phyloP scores from a whole-genome alignment of 768 basidiomycete species.

The Royoungia palumana region DNA sequence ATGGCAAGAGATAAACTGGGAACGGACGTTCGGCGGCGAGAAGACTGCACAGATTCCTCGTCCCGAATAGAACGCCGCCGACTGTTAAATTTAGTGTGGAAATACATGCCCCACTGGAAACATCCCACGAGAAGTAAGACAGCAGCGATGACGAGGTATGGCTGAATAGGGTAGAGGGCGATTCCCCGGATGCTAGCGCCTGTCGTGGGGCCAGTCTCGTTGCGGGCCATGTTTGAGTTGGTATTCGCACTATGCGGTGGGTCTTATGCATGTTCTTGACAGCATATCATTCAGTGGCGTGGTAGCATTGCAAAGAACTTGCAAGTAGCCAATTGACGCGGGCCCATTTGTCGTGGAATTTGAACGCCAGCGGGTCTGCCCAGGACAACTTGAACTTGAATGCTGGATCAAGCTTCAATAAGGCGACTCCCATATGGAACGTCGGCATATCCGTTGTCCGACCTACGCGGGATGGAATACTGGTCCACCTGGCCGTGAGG shows the following conservation, averaged over 20 bases:
- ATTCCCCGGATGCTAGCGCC: slow-evolving; percentile 6
- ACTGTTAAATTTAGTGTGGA: slow-evolving; percentile 14
- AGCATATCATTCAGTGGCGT: no score
- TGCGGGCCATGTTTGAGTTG: neutral
- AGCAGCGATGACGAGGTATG: slow-evolving; percentile 10
- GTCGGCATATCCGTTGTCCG: no score
- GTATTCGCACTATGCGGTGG: slow-evolving; percentile 4
- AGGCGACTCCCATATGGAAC: no score
- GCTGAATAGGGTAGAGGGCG: slow-evolving; percentile 13
- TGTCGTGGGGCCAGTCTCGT: neutral
- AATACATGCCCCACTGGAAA: slow-evolving; percentile 16
- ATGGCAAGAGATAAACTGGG: slow-evolving; percentile 29
- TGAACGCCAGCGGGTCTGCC: no score
- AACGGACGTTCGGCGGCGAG: slow-evolving; percentile 11
- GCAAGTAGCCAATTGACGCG: no score
- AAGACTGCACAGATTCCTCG: neutral
- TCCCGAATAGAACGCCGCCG: slow-evolving; percentile 3
- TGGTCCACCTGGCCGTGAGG: no score
- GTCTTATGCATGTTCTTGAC: slow-evolving; percentile 7
- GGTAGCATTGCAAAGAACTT: no score
- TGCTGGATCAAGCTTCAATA: no score
- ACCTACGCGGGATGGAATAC: no score
- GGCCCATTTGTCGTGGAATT: no score
- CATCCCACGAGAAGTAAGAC: slow-evolving; percentile 15
- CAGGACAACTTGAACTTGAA: no score